phyloP scores from a whole-genome alignment of 768 basidiomycete species.

The Obba rivulosa region DNA sequence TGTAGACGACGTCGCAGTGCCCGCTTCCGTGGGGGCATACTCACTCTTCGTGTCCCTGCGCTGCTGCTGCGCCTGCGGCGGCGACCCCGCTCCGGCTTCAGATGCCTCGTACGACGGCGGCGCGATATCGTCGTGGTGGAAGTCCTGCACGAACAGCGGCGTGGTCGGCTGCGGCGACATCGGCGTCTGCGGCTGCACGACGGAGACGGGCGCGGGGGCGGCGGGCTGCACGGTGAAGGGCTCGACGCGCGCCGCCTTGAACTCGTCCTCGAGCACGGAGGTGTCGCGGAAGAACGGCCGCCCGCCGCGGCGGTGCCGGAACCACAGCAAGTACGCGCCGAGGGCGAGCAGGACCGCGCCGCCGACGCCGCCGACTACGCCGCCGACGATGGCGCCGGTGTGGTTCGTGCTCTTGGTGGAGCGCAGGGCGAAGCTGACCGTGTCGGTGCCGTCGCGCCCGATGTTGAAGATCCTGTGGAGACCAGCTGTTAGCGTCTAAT shows the following conservation, averaged over 20 bases:
- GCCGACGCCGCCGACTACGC: slow-evolving; percentile 24
- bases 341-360: slow-evolving; percentile 20
- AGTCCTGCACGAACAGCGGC: slow-evolving; percentile 13
- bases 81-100: neutral
- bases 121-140: slow-evolving; percentile 5
- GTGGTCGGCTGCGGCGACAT: slow-evolving; percentile 2
- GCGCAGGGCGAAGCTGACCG: slow-evolving; percentile 21
- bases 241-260: slow-evolving; percentile 20
- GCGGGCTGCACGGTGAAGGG: slow-evolving; percentile 18
- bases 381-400: slow-evolving; percentile 26
- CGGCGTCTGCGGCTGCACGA: neutral
- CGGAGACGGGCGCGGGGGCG: neutral
- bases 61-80: neutral
- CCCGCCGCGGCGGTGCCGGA: slow-evolving; percentile 15
- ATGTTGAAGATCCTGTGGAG: slow-evolving; percentile 21
- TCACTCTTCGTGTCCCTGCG: slow-evolving; percentile 1
- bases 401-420: slow-evolving; percentile 11
- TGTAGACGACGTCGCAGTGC: neutral
- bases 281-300: slow-evolving; percentile 15
- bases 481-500: neutral
- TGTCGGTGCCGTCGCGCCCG: slow-evolving; percentile 11
- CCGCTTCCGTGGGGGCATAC: neutral
- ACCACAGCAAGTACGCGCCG: slow-evolving; percentile 21
- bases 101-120: slow-evolving; percentile 23
- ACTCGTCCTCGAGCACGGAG: slow-evolving; percentile 17